phyloP scores from a whole-genome alignment of 208 protist genomes.

The Herpetomonas muscarum region DNA sequence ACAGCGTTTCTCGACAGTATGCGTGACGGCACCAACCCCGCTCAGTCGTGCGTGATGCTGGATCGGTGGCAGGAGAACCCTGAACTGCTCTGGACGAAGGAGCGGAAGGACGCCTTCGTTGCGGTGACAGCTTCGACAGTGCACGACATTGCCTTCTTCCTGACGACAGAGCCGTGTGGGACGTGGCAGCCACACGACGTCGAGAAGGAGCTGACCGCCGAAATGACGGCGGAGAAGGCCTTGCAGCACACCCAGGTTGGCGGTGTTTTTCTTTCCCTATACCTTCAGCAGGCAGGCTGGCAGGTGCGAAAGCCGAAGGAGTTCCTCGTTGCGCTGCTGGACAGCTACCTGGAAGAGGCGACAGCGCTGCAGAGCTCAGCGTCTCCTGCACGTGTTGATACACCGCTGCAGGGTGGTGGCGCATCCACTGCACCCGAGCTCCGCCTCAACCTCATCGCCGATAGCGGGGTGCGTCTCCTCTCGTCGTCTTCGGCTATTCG shows the following conservation, averaged over 20 bases:
- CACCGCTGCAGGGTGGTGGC: too few species aligned
- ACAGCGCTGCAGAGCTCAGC: not conserved
- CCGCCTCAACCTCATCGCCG: constrained; percentile 45
- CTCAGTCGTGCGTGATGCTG: constrained; percentile 76
- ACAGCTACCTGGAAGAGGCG: constrained; percentile 42
- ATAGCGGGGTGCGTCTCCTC: constrained; percentile 42
- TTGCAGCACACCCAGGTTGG: constrained; percentile 52
- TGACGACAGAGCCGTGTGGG: constrained; percentile 28
- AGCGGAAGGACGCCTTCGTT: constrained; percentile 51
- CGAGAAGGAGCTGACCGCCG: not conserved
- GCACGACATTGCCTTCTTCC: constrained; percentile 23
- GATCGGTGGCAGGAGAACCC: constrained; percentile 88
- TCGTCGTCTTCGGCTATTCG: constrained; percentile 34
- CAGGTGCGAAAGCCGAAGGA: constrained; percentile 78
- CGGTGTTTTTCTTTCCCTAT: constrained; percentile 79
- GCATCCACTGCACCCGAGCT: not conserved
- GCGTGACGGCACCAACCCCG: constrained; percentile 59
- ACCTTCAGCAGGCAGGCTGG: constrained; percentile 76
- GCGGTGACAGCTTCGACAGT: constrained; percentile 16
- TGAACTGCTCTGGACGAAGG: constrained; percentile 91
- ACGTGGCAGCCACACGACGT: constrained; percentile 49
- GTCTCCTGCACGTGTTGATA: not conserved
- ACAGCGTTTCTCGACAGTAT: constrained; percentile 89
- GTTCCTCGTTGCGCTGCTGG: constrained; percentile 69
- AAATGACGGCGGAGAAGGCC: not conserved